Evolutionary conservation across 75 land plant species (phyloP).

Genomic region (Pinus tabuliformis): DNA sequence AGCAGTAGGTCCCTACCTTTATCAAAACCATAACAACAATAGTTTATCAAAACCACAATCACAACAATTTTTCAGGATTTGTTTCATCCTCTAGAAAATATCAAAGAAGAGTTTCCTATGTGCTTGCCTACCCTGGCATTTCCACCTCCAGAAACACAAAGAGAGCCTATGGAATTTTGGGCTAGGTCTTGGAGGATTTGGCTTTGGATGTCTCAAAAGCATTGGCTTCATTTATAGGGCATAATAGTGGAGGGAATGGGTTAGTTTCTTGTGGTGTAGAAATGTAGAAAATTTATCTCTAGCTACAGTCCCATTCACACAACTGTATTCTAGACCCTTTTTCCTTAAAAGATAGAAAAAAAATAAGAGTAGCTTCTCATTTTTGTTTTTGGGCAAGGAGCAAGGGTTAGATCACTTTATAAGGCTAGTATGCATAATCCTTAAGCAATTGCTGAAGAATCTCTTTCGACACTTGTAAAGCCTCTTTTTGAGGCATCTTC

Average conservation of each 20-base stretch:
- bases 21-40: too few relatives aligned
- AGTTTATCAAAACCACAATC: too few relatives aligned
- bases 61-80: too few relatives aligned
- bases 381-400: too few relatives aligned
- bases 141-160: conserved; percentile 73
- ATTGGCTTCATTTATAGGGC: conserved; percentile 10
- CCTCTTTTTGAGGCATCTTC: too few relatives aligned
- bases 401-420: too few relatives aligned
- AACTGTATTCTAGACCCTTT: not conserved
- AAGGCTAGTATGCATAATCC: too few relatives aligned
- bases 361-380: too few relatives aligned
- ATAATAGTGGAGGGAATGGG: not conserved
- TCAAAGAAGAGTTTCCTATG: conserved; percentile 56
- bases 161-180: conserved; percentile 94
- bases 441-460: too few relatives aligned
- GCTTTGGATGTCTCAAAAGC: conserved; percentile 74
- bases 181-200: conserved; percentile 87
- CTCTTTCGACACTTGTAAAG: too few relatives aligned
- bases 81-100: conserved; percentile 35
- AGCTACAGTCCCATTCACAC: conserved; percentile 21
- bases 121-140: conserved; percentile 21
- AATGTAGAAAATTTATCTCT: not conserved
- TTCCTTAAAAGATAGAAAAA: not conserved
- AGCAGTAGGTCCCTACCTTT: too few relatives aligned
- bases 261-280: not conserved